A percentile compares a stretch with the other conserved stretches of the same genome.
phyloP scores from a whole-genome alignment of 1,139 yeast species.

The Oligophagozyma castellii region DNA sequence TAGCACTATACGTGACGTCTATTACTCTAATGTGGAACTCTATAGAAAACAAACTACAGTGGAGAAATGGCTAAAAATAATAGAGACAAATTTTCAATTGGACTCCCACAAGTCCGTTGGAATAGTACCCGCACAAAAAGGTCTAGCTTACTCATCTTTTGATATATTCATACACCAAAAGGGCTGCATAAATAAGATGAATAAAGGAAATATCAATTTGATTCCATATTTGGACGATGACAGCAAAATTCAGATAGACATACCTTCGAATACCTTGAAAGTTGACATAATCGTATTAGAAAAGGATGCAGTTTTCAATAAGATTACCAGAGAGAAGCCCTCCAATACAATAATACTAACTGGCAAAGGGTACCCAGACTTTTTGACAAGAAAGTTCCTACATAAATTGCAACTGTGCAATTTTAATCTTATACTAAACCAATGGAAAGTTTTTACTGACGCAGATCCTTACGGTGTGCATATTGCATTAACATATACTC shows the following conservation, averaged over 20 bases:
- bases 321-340: conserved; percentile 6
- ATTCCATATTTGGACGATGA: conserved; percentile 9
- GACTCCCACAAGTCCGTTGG: conserved; percentile 10
- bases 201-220: conserved; percentile 4
- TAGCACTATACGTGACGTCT: conserved; percentile 23
- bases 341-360: conserved; percentile 18
- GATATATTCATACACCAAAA: conserved; percentile 3
- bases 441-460: conserved; percentile 18
- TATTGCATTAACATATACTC: conserved; percentile 19
- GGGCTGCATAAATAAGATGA: conserved; percentile 5
- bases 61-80: conserved; percentile 11
- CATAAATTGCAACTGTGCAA: conserved; percentile 7
- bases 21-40: conserved; percentile 23
- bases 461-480: conserved; percentile 27
- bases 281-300: conserved; percentile 16
- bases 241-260: conserved; percentile 3
- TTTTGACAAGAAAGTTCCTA: conserved; percentile 18
- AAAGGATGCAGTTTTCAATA: conserved; percentile 23
- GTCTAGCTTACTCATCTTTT: conserved; percentile 17
- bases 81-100: conserved; percentile 12
- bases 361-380: conserved; percentile 28
- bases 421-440: conserved; percentile 1
- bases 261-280: conserved; percentile 5
- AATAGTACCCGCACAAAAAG: conserved; percentile 26
- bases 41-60: conserved; percentile 17